Base-by-base conservation (phyloP, 345 rosid species). In the Cardamine occulta region DNA sequence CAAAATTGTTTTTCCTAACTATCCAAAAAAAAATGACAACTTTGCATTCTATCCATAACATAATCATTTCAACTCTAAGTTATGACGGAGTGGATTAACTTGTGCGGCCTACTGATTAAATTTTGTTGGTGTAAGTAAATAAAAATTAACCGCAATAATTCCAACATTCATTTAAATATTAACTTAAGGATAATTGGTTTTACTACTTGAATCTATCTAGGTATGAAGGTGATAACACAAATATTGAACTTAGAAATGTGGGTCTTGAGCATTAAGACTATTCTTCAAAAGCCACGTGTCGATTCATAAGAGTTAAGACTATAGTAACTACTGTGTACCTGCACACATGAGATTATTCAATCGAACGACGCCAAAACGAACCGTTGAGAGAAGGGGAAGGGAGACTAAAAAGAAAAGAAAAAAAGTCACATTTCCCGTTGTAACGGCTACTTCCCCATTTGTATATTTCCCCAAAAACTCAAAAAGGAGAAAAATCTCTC, bases 371-470 rank as follows among this genome's bases (percentile, higher is more conserved):
- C 68, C 56, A 17, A 70, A 77, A 76, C 59, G 75, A 63, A 26
- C 76, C 80, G 76, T 77, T 77, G 72, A 1, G 66, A 47, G 70
- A 11, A 40, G 28, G 4, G 28, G 2, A 3, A 3, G 4, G 2
- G 14, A 21, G 2, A 31, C 18, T 40, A 5, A 1, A 5, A 1
- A 7, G 2, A 9, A 45, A 6, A 28, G 8, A 31, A 9, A 45
- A 6, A 28, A 14, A 21, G 34, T 5, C 70, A 53, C 8, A 54
- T 19, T 0, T 2, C 58, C 7, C 31, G 54, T 66, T 17, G 69
- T 44, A 78, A 78, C 81, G 77, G 81, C 81, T 78, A 78, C 69
- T 78, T 72, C 59, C 63, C 3, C 0, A 23, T 58, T 59, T 28
- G 73, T 72, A 78, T 78, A 65, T 72, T 48, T 18, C 28, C 48